Evolutionary conservation across 805 yeast species (phyloP), one percentile per base, ranked within the genome.

Genomic region (Yamadazyma akitaensis): DNA sequence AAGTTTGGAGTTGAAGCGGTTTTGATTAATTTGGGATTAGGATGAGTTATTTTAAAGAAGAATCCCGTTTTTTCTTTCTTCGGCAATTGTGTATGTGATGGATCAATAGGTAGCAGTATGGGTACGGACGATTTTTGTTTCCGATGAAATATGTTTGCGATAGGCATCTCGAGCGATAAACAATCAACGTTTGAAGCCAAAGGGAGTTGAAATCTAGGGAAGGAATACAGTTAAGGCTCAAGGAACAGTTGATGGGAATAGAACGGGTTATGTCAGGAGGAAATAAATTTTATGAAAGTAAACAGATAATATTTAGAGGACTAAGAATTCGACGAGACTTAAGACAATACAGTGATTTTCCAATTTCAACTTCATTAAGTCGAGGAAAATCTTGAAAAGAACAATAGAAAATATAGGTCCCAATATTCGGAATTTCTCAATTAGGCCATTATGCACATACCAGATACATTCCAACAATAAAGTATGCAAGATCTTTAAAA

Each of bases 21-120:
- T 21, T 40, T 40, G 6, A 32, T 24, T 6, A 40, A 32, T 16
- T 33, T 32, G 3, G 38, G 38, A 16, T 18, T 13, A 6, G 43
- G 43, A n/a, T 14, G 38, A 9, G 38, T 30, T 14, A 38, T n/a
- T 25, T 26, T 38, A 12, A 33, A n/a, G 21, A 38, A 26, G 17
- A 38, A 38, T 7, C 41, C 21, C 7, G 33, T 12, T 13, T 38
- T 38, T 18, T 38, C 41, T 26, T n/a, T 38, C 33, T 38, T 25
- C 21, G 19, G 8, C 9, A 24, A n/a, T 25, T 14, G 31, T 10
- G 17, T 5, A 33, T 9, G n/a, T 8, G 19, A n/a, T n/a, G 19
- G 37, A 17, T 33, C 37, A 8, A 10, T 16, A 17, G 37, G 19
- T 16, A 26, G 24, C 7, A 21, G 26, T 19, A 14, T 14, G 11